Percentiles rank a stretch among this genome's conserved stretches.
Evolutionary conservation across 805 yeast species (phyloP).

Genomic region (Metschnikowia vanudenii): DNA sequence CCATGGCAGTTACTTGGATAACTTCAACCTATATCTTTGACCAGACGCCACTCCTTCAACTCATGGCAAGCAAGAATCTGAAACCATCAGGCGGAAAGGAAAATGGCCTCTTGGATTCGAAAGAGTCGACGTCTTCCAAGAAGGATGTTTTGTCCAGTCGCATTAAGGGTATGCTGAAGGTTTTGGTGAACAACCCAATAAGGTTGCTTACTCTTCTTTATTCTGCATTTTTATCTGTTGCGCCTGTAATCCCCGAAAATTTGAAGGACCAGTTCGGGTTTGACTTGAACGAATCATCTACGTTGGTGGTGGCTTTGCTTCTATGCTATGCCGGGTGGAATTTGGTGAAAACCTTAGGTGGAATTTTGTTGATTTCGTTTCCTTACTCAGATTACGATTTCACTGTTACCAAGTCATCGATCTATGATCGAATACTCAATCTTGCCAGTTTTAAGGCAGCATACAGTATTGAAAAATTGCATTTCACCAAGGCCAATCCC

Average conservation of each 20-base stretch:
- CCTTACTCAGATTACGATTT: slow-evolving; percentile 46
- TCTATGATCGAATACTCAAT: slow-evolving; percentile 45
- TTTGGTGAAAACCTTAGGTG: slow-evolving; percentile 51
- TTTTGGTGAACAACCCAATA: slow-evolving; percentile 38
- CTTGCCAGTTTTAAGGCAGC: slow-evolving; percentile 52
- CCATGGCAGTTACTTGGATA: slow-evolving; percentile 25
- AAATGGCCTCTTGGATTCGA: slow-evolving; percentile 2
- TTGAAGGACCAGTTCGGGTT: slow-evolving; percentile 28
- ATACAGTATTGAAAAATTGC: slow-evolving; percentile 48
- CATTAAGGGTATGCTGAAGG: slow-evolving; percentile 3
- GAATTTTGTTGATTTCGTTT: slow-evolving; percentile 51
- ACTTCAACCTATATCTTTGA: slow-evolving; percentile 37
- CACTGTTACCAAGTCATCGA: slow-evolving; percentile 34
- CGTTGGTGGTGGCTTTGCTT: slow-evolving; percentile 44
- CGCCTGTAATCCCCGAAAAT: slow-evolving; percentile 39
- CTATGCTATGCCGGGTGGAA: slow-evolving; percentile 52
- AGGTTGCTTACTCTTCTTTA: slow-evolving; percentile 47
- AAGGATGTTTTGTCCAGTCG: not conserved
- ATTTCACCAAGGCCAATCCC: slow-evolving; percentile 62
- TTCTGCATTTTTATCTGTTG: slow-evolving; percentile 37
- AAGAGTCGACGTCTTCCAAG: not conserved
- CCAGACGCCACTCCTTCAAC: slow-evolving; percentile 32
- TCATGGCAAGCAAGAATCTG: slow-evolving; percentile 19
- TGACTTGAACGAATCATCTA: slow-evolving; percentile 46
- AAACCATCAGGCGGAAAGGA: not conserved